Base-by-base conservation (phyloP, 2,329 filamentous ascomycete species). In the Dactylellina drechsleri region DNA sequence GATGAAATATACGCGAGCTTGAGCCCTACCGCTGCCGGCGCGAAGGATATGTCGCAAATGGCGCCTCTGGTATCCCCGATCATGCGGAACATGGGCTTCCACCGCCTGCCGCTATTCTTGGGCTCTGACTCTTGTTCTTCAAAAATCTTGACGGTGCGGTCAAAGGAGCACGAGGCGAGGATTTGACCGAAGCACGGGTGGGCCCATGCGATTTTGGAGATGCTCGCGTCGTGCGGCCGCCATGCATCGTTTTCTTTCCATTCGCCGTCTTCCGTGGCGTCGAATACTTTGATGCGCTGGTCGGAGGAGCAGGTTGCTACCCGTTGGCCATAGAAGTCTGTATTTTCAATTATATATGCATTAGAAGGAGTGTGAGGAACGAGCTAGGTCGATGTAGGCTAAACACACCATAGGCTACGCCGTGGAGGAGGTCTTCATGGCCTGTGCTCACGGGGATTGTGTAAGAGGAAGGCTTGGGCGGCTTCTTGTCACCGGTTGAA, bases 301-400 rank as follows among this genome's bases (percentile, higher is more conserved):
- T 80, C 79, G n/a, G 79, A 80, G 20, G 79, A 80, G 65, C 78
- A 79, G 15, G 79, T 80, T 31, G 78, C 79, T 73, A 80, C 79
- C 23, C 79, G 78, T 45, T 78, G 78, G 36, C 79, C 79, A 49
- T 80, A 80, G 67, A 78, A 80, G 70, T 80, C 79, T 80, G 13
- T 45, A 18, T 16, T 49, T 49, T 50, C 20, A 20, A 62, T 62
- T 2, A 3, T 12, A 23, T 16, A 20, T 23, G 23, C 7, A 50
- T 31, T 52, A 41, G 20, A 13, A 13, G 12, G 45, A 20, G 13
- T 41, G 26, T 28, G 15, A 36, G 6, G 40, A 18, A 15, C 13
- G 18, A 13, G 43, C 15, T 15, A 47, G 7, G 13, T 12, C 7
- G 13, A 47, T 36, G 31, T 36, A 23, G 23, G 5, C n/a, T 47